Evolutionary conservation across 495 filamentous ascomycete species (phyloP), one percentile per base, ranked within the genome.

Genomic region (Penicillium waksmanii): DNA sequence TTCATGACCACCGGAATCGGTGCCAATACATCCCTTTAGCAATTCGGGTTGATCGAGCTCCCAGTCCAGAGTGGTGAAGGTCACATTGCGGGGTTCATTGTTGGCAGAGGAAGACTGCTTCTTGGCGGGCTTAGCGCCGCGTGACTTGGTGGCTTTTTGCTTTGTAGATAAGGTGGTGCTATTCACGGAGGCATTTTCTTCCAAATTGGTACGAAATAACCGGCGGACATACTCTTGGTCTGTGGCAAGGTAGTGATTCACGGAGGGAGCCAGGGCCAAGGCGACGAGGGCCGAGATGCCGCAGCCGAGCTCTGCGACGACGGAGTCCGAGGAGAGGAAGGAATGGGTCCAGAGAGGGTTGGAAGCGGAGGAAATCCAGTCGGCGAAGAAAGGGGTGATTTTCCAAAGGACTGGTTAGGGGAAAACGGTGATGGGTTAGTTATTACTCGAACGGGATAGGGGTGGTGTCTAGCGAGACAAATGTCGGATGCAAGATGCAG

Each of bases 191-290:
- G 56, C 54, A 64, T 96, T 97, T 33, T 84, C 83, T 5, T 78
- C 67, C 2, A 98, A 69, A 66, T 98, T 98, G 65, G 85, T 82
- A 57, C 85, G 82, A 25, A 96, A 77, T 0, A 93, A 75, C 57
- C 84, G 87, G 25, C 87, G 76, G 0, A 96, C 90, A 70, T 97
- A 97, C 51, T 86, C 79, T 66, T 97, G 93, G 70, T 98, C 95
- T 5, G 93, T 97, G 36, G 93, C 85, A 42, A 96, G 75, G 61
- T 93, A 96, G 56, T 77, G 78, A 5, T 74, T 57, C 35, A 97
- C 77, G 1, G 68, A 73, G 2, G 86, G 84, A 5, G 85, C 82
- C 19, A 96, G 69, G 3, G 84, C 65, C 40, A 93, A 73, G 13
- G 85, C 89, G 43, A 92, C 80, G 11, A 97, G 79, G 43, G 85